Conservation (phyloP, 768 basidiomycete genomes). For the Astraeus odoratus region DNA sequence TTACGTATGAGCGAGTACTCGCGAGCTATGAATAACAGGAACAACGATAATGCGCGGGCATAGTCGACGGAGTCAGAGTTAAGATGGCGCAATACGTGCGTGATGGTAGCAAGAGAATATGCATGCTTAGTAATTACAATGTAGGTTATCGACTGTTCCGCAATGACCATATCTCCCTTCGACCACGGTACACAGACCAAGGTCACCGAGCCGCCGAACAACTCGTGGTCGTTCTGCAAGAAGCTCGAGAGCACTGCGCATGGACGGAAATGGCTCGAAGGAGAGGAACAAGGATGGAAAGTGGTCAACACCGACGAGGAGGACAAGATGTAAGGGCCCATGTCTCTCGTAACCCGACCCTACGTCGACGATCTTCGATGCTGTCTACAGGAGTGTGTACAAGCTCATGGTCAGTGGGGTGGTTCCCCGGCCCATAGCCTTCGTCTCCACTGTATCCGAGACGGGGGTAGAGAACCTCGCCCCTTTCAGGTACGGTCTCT, state of each 20-base stretch:
- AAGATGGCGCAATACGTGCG: too few relatives aligned
- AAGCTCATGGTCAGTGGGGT: constrained; percentile 32
- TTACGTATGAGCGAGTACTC: too few relatives aligned
- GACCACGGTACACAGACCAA: constrained; percentile 10
- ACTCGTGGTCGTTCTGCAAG: constrained; percentile 28
- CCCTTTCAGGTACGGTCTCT: constrained; percentile 30
- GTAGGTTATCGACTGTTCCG: background rate
- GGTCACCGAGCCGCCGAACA: constrained; percentile 26
- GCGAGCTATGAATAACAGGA: too few relatives aligned
- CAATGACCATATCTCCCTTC: constrained; percentile 26
- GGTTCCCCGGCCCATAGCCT: constrained; percentile 40
- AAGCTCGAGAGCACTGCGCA: constrained; percentile 19
- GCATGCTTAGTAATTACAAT: too few relatives aligned
- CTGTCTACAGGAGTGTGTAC: constrained; percentile 21
- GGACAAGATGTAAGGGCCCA: constrained; percentile 19
- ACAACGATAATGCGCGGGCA: too few relatives aligned
- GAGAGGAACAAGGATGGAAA: constrained; percentile 31
- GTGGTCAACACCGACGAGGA: constrained; percentile 23
- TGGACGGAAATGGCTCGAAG: constrained; percentile 29
- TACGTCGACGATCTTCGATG: background rate
- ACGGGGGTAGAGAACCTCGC: constrained; percentile 35
- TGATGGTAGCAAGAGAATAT: too few relatives aligned
- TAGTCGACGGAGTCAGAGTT: too few relatives aligned
- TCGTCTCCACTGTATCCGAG: constrained; percentile 31
- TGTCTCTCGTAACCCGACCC: background rate